Evolutionary conservation across 1,284 basidiomycete genomes (phyloP), one percentile per base, ranked within the genome.

Genomic region (Rhodotorula sp.): DNA sequence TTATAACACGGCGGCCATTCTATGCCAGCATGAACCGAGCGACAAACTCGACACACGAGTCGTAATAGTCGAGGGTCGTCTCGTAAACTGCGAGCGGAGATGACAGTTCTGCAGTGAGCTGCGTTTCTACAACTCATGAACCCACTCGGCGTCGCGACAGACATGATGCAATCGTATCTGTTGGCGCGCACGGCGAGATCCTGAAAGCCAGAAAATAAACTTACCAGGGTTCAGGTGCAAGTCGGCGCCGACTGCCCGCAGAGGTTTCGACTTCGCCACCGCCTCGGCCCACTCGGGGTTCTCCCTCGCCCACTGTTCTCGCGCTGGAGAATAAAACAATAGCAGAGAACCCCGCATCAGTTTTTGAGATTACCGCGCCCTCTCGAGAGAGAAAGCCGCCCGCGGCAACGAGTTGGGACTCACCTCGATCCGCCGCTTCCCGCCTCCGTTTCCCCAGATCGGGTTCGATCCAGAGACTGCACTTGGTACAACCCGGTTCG

Each of bases 391-490:
- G 8, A 34, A 34, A 34, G 34, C 34, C 34, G 8, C 34, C 34
- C 34, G 8, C 34, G 34, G 34, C 34, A 8, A 34, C 34, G 34
- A 34, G 34, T 34, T 34, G 12, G 2, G 52, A 61, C 65, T 12
- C 50, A 66, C 65, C 65, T 26, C 10, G 8, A 10, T 48, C 52
- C 10, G 34, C 64, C 48, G 68, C 68, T 15, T n/a, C 12, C 48
- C 7, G 18, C 3, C 60, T 58, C 10, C 48, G 28, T 21, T 21
- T 19, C 10, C 23, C 34, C 38, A 68, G 62, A 31, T 71, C 67
- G 28, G 58, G 54, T 16, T 62, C 60, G 14, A 65, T 38, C 58
- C 58, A 71, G 7, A 71, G 48, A 12, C 28, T n/a, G 55, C 70
- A 71, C 55, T 62, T 67, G n/a, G n/a, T 15, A 45, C 66, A 67